Base-by-base conservation (phyloP, 1,139 yeast species). In the Yamadazyma diddensiae region DNA sequence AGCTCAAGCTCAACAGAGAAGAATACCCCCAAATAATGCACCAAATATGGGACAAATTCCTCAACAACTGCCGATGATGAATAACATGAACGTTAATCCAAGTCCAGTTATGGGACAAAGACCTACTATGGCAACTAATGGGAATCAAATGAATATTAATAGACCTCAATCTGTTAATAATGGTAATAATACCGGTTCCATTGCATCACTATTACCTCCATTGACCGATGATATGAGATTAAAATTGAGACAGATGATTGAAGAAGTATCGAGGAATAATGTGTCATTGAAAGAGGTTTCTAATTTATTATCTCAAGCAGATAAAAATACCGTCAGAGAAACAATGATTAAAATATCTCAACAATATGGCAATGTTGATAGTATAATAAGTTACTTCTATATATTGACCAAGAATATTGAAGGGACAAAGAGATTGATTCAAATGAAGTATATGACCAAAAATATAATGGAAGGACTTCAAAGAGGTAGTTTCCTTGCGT, bases 371-470 rank as follows among this genome's bases (percentile, higher is more conserved):
- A 73, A 80, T 44, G 83, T 83, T 15, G 94, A 86, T 51, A 80
- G 80, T 41, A 69, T 86, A 30, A 78, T 85, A 30, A 87, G 94
- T 27, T 79, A 84, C 51, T 85, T 84, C 47, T 86, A 74, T 50
- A 73, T 82, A 38, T 66, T 86, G 36, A 82, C 94, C 1, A 76
- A 81, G 46, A 84, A 82, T 52, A 73, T 70, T 28, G 86, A 79
- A 35, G 90, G 86, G 5, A 82, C 95, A 1, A 78, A 78, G 48
- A 73, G 85, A 42, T 71, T 87, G 41, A 69, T 87, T 39, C 92
- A 84, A 53, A 77, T 85, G 70, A 81, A 86, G 55, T 71, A 78
- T 41, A 82, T 86, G 82, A 77, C 86, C 27, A 81, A 79, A 48
- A 82, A 81, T 52, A 83, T 86, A 39, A 62, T 81, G 50, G 94